Evolutionary conservation across 371 early-diverging fungal species (phyloP), one percentile per base, ranked within the genome.

Genomic region (Actinomortierella wolfii): DNA sequence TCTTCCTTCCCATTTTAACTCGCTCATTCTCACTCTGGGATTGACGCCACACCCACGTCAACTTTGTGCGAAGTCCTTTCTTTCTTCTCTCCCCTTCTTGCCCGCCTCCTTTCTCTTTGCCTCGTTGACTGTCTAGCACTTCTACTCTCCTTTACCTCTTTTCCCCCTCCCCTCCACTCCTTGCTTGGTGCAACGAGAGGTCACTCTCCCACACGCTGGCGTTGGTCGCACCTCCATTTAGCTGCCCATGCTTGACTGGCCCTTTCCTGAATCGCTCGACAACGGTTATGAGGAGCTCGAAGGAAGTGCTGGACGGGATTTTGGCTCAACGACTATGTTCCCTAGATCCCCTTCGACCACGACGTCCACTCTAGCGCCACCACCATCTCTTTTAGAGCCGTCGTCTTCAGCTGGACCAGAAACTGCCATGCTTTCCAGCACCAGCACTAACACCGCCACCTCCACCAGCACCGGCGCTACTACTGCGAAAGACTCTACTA

Each of bases 241-340:
- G 9, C 47, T 45, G 45, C 23, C 46, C 51, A 71, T 71, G 71
- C 65, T 71, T 45, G 57, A 26, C 53, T 71, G 71, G 71, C 54
- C 55, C 44, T 57, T 61, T 34, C 61, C 71, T n/a, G 71, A 71
- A 46, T 55, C 62, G 24, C 65, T 71, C 49, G 71, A 71, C 59
- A 64, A 61, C 41, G 61, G 57, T 61, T 70, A 61, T 56, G 71
- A 71, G 14, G 66, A 66, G 21, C 53, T 58, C 34, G 66, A 65
- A 34, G 42, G 64, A 6, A 34, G 57, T 2, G 56, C 49, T 17
- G 18, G 48, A 25, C 51, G 17, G 57, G 42, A 28, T 28, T 52
- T 21, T 44, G 25, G 45, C 7, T 18, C 46, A n/a, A 49, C 54
- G 44, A 51, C 56, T 15, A 48, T 58, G 48, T 21, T 65, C 21